phyloP scores from a whole-genome alignment of 306 rosid species.

The Pterocarpus santalinus region DNA sequence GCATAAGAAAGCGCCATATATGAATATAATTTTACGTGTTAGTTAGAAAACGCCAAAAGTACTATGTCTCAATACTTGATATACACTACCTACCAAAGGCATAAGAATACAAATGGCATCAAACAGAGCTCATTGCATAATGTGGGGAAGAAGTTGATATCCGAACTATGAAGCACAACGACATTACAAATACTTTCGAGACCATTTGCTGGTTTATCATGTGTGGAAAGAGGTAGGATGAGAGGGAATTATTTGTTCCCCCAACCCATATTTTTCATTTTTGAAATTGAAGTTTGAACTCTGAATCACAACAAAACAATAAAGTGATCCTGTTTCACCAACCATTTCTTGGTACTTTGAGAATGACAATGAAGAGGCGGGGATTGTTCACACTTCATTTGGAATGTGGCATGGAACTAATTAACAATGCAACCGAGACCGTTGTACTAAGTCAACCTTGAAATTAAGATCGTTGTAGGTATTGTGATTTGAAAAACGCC shows the following conservation, averaged over 20 bases:
- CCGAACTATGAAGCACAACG: neutral
- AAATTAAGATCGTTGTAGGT: neutral
- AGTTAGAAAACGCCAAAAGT: neutral
- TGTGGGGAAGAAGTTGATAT: too few species aligned
- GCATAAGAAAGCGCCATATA: neutral
- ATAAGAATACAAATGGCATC: neutral
- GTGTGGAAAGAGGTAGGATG: neutral
- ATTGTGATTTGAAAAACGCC: neutral
- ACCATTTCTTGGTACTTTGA: too few species aligned
- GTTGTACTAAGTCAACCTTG: neutral
- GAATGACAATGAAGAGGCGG: too few species aligned
- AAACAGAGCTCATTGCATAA: neutral
- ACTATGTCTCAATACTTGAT: neutral
- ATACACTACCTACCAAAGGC: neutral
- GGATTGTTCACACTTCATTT: neutral
- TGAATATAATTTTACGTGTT: neutral
- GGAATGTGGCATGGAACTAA: neutral
- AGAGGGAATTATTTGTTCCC: neutral
- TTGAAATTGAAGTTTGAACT: too few species aligned
- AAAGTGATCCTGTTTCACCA: too few species aligned
- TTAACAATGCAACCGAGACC: neutral
- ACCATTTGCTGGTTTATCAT: neutral
- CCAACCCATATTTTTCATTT: too few species aligned
- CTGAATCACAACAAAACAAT: too few species aligned
- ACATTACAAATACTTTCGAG: slow-evolving; percentile 10